phyloP scores from a whole-genome alignment of 1,284 basidiomycete genomes.

The Xerocomus amazonicus region DNA sequence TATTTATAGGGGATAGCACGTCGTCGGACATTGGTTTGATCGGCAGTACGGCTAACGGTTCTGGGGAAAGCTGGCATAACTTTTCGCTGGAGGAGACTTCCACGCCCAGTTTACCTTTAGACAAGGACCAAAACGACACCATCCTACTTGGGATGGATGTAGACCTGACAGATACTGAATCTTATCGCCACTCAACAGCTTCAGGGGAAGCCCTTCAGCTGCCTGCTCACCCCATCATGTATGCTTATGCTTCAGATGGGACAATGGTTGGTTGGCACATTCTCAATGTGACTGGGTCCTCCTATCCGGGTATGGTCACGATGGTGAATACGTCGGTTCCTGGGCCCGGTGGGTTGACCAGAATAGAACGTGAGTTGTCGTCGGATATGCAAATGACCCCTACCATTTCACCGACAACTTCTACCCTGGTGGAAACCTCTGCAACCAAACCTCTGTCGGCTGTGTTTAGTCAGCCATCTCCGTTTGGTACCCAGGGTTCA shows the following conservation, averaged over 20 bases:
- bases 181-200: slow-evolving; percentile 38
- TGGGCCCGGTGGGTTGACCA: slow-evolving; percentile 3
- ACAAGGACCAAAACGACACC: slow-evolving; percentile 70
- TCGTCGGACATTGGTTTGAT: slow-evolving; percentile 77
- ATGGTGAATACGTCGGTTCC: slow-evolving; percentile 4
- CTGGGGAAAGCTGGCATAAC: slow-evolving; percentile 59
- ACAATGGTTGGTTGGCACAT: slow-evolving; percentile 75
- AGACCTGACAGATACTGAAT: slow-evolving; percentile 59
- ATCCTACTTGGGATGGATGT: slow-evolving; percentile 64
- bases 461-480: slow-evolving; percentile 28
- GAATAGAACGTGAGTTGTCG: slow-evolving; percentile 28
- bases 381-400: slow-evolving; percentile 32
- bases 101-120: slow-evolving; percentile 64
- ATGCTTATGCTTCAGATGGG: slow-evolving; percentile 78
- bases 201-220: slow-evolving; percentile 47
- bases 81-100: slow-evolving; percentile 74
- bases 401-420: slow-evolving; percentile 17
- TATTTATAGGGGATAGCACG: slow-evolving; percentile 69
- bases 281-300: slow-evolving; percentile 49
- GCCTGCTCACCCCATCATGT: slow-evolving; percentile 67
- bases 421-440: slow-evolving; percentile 13
- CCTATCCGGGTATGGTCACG: slow-evolving; percentile 56
- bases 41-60: slow-evolving; percentile 44
- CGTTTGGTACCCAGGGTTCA: slow-evolving; percentile 22
- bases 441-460: slow-evolving; percentile 9